A percentile compares a stretch with the other conserved stretches of the same genome.
phyloP scores from a whole-genome alignment of 371 early-diverging fungal species.

The Catenaria anguillulae region DNA sequence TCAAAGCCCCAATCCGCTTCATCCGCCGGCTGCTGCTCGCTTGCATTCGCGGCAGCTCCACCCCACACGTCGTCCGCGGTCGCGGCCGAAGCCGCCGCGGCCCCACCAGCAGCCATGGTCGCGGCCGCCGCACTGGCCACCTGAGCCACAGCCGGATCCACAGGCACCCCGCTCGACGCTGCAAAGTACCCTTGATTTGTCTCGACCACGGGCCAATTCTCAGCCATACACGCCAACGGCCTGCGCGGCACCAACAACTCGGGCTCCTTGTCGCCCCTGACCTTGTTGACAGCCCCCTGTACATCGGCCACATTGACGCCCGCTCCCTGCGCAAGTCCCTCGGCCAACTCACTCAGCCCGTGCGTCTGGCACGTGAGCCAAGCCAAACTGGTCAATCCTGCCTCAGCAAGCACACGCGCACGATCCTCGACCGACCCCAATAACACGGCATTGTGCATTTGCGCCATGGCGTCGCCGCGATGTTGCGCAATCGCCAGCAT shows the following conservation, averaged over 20 bases:
- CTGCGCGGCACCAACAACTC: slow-evolving; percentile 19
- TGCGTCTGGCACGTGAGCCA: slow-evolving; percentile 79
- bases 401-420: slow-evolving; percentile 56
- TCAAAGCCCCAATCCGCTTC: slow-evolving; percentile 50
- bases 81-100: slow-evolving; percentile 23
- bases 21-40: slow-evolving; percentile 32
- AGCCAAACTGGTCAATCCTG: slow-evolving; percentile 73
- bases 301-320: slow-evolving; percentile 46
- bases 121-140: slow-evolving; percentile 20
- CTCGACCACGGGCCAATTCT: slow-evolving; percentile 56
- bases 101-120: too few species aligned
- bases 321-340: slow-evolving; percentile 41
- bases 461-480: slow-evolving; percentile 62
- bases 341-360: slow-evolving; percentile 68
- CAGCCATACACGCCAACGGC: slow-evolving; percentile 27
- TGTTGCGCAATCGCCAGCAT: slow-evolving; percentile 82
- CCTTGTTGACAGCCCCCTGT: slow-evolving; percentile 33
- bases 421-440: slow-evolving; percentile 79
- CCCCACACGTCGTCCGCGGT: slow-evolving; percentile 26
- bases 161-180: slow-evolving; percentile 2
- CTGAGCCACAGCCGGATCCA: slow-evolving; percentile 16
- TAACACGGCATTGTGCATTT: slow-evolving; percentile 76
- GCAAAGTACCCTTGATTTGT: slow-evolving; percentile 20
- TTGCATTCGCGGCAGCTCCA: slow-evolving; percentile 12
- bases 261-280: slow-evolving; percentile 37